These are phyloP conservation scores for Talaromyces sp. DNA, from an alignment of 2,329 filamentous ascomycete species.

Conservation along the genomic window DNA sequence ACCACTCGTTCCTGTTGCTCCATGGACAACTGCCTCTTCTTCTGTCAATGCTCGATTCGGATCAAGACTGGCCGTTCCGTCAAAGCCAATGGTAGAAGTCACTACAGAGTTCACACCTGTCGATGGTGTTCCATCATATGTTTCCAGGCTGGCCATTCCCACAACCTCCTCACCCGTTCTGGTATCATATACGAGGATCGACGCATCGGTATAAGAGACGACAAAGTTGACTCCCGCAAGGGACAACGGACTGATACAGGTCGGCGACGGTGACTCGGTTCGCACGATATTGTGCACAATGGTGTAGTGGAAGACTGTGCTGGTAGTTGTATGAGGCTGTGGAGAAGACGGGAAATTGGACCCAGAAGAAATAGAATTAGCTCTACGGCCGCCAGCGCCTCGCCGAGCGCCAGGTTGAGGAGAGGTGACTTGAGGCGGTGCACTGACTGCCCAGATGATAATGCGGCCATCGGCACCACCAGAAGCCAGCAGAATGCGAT, in stretches of 20 bases:
- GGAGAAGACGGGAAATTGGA: conserved; percentile 88
- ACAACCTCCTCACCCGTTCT: conserved; percentile 86
- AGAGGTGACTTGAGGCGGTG: conserved; percentile 79
- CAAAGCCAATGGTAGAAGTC: conserved; percentile 77
- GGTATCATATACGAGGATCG: conserved; percentile 89
- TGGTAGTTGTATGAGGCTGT: conserved; percentile 80
- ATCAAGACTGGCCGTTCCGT: conserved; percentile 60
- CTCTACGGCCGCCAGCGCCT: conserved; percentile 73
- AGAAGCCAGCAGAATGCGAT: conserved; percentile 85
- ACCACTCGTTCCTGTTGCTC: conserved; percentile 77
- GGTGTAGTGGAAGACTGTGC: conserved; percentile 81
- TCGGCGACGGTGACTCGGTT: conserved; percentile 69
- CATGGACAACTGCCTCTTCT: conserved; percentile 68
- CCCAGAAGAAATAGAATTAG: conserved; percentile 90
- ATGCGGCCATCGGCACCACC: conserved; percentile 88
- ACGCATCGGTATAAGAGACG: conserved; percentile 86
- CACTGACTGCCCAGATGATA: conserved; percentile 90
- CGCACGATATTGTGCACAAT: conserved; percentile 83
- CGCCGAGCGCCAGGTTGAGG: conserved; percentile 71
- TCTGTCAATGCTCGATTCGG: conserved; percentile 60
- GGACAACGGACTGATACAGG: conserved; percentile 87
- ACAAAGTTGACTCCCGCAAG: conserved; percentile 82
- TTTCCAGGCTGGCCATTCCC: conserved; percentile 89
- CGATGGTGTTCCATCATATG: conserved; percentile 80
- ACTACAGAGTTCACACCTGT: conserved; percentile 88